Base-by-base conservation (phyloP, 495 filamentous ascomycete species). In the Neurospora pannonica region DNA sequence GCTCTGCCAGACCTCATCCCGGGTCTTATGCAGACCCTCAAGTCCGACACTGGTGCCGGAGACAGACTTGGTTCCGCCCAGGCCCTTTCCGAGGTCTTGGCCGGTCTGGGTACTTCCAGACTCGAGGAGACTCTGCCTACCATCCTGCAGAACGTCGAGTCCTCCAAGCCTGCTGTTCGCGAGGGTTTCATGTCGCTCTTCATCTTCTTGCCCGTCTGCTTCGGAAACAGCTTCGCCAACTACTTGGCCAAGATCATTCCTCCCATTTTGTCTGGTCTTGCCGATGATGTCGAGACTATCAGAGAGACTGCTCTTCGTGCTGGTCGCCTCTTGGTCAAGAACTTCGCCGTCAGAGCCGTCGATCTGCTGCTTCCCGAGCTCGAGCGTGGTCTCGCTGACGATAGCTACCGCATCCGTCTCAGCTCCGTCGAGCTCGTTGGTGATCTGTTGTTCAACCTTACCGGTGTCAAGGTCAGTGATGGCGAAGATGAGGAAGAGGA, bases 151-250 rank as follows among this genome's bases (percentile, higher is more conserved):
- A 99, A 99, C 77, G 95, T 97, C 71, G 90, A 92, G 76, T 98
- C 96, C 78, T 88, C 93, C 71, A 98, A 97, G 82, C 82, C 96
- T 24, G 87, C 93, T 75, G 93, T 98, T 74, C 90, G 96, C 74
- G 96, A 99, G 86, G 96, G 96, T 42, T 99, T 98, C 87, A 99
- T 99, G 96, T 97, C 96, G 37, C 88, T 99, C 48, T 99, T 99
- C 84, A 98, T 99, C 76, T 99, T 97, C 87, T 89, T 99, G 83
- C 96, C 96, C 21, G 97, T 97, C 73, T 99, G 96, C 83, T 99
- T 99, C 80, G 96, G 96, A 77, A 98, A 98, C 86, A 97, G 94
- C 84, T 99, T 99, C 81, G 93, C 96, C 75, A 91, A 92, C 79
- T 99, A 99, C 79, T 92, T 99, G 71, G 92, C 91, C 86, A 93